phyloP scores from a whole-genome alignment of 306 rosid genomes.

The Pueraria montana region DNA sequence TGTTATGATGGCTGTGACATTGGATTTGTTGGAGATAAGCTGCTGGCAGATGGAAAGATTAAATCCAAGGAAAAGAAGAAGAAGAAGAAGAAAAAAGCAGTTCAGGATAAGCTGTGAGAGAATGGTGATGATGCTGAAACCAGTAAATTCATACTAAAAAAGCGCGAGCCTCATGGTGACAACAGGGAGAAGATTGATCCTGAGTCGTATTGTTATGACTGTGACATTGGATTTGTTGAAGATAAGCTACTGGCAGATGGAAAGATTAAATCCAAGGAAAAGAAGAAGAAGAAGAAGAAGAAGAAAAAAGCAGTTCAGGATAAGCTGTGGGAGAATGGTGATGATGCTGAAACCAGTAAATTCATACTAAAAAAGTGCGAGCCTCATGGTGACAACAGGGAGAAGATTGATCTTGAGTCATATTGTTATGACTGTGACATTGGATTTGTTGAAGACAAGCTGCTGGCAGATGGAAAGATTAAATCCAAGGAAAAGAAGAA shows the following conservation, averaged over 20 bases:
- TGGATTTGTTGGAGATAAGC: background rate
- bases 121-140: background rate
- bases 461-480: too few species aligned
- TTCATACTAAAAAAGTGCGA: background rate
- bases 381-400: too few species aligned
- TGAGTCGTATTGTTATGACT: background rate
- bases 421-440: too few species aligned
- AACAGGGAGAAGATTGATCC: background rate
- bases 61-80: slow-evolving; percentile 12
- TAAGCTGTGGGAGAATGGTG: background rate
- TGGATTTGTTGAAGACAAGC: too few species aligned
- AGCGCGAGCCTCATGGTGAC: background rate
- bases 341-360: background rate
- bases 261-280: background rate
- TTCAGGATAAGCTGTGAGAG: background rate
- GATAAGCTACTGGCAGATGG: background rate
- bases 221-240: background rate
- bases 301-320: background rate
- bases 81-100: background rate
- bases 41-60: background rate
- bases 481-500: too few species aligned
- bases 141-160: background rate
- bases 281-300: slow-evolving; percentile 23
- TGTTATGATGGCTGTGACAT: background rate
- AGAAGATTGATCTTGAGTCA: too few species aligned